Percentiles rank a stretch among this genome's conserved stretches.
phyloP scores from a whole-genome alignment of 2,329 filamentous ascomycete genomes.

The Furcasterigmium furcatum region DNA sequence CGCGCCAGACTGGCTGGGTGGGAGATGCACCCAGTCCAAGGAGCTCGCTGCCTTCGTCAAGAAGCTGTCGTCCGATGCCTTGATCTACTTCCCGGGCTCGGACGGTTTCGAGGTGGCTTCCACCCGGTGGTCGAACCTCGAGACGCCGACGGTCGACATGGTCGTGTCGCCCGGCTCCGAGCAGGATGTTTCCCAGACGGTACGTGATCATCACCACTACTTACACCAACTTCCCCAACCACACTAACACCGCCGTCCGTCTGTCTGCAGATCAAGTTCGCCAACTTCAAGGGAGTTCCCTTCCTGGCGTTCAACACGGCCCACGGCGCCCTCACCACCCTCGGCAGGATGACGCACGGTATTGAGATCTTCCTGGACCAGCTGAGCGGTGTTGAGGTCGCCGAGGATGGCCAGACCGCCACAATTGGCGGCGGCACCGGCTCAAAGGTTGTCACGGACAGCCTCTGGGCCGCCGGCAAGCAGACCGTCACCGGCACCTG shows the following conservation, averaged over 20 bases:
- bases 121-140: slow-evolving; percentile 41
- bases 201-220: no score
- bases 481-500: slow-evolving; percentile 50
- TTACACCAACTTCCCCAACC: no score
- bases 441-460: slow-evolving; percentile 41
- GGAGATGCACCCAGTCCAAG: slow-evolving; percentile 12
- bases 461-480: slow-evolving; percentile 46
- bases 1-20: slow-evolving; percentile 7
- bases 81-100: slow-evolving; percentile 38
- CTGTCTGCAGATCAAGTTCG: slow-evolving; percentile 39
- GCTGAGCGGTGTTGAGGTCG: slow-evolving; percentile 37
- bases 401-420: slow-evolving; percentile 38
- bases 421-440: slow-evolving; percentile 44
- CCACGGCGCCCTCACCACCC: slow-evolving; percentile 46
- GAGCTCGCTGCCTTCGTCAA: slow-evolving; percentile 19
- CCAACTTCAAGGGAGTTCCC: slow-evolving; percentile 40
- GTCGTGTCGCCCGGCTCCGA: slow-evolving; percentile 44
- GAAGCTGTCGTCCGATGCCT: slow-evolving; percentile 31
- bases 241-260: no score
- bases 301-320: slow-evolving; percentile 51
- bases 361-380: slow-evolving; percentile 46
- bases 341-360: slow-evolving; percentile 44
- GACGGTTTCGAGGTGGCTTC: slow-evolving; percentile 32
- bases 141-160: slow-evolving; percentile 37
- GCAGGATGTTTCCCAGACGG: slow-evolving; percentile 44